Evolutionary conservation across 305 asterid genomes (phyloP), one percentile per base, ranked within the genome.

Genomic region (Euphrasia arctica): DNA sequence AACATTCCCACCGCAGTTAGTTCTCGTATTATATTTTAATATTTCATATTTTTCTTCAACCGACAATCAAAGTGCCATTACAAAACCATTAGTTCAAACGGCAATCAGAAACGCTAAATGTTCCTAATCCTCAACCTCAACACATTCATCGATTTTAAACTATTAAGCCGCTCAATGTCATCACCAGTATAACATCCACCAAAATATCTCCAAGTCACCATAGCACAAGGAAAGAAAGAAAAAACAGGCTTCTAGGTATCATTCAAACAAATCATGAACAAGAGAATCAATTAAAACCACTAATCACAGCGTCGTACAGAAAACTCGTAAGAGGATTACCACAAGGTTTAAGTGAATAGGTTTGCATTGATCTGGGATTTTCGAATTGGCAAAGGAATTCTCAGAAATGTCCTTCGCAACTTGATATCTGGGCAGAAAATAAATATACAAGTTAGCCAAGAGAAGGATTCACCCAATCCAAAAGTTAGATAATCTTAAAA

Each of bases 271-370:
- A 41, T 31, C 61, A 67, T 39, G 58, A 47, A 22, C 13, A 61
- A 39, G 48, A 41, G 64, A 62, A 50, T 10, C 9, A 65, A 58
- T 57, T 47, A 31, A 14, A 70, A 70, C 11, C 29, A 70, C 12
- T 47, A 48, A 22, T 47, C 25, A 13, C 54, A 56, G 48, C 58
- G 29, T 36, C 56, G 55, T 60, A 15, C 25, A 29, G 12, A 64
- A 52, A 70, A 66, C 13, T 13, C 32, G 63, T 54, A 66, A 6
- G 68, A 75, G 63, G 32, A 72, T 88, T 81, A 88, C 98, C 96
- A 91, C 77, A 63, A 91, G 90, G 75, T 91, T 91, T 65, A 91
- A 76, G 84, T 88, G 96, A 62, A 91, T 71, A 5, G 95, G 95
- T 57, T 72, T 74, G 70, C 96, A 91, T 29, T 86, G 84, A 72